Base-by-base conservation (phyloP, 352 stramenopile species). In the Phytophthora hybrid region DNA sequence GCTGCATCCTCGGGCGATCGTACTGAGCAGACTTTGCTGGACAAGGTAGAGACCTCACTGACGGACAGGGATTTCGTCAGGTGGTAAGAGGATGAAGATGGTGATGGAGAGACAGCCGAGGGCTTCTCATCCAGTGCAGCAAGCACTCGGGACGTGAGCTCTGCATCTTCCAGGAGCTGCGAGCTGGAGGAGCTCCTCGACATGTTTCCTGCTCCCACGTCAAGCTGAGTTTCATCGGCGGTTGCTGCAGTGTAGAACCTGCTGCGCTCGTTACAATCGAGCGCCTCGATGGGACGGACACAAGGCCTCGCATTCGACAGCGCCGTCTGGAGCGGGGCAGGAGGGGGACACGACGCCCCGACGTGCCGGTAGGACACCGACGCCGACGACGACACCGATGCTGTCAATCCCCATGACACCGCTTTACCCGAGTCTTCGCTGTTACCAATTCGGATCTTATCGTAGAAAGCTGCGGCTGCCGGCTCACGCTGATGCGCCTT, bases 91-190 rank as follows among this genome's bases (percentile, higher is more conserved):
- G 57, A 41, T 6, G 71, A 53, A 21, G 56, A n/a, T 26, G 55
- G 31, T 34, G 59, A 32, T 46, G 59, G 31, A 26, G 53, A 67
- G 8, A 53, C 7, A 23, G 49, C 32, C n/a, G 49, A 6, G 8
- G 76, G 73, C 46, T 78, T 74, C 26, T 86, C 80, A 47, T 88
- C 84, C 26, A 93, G 59, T 5, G 84, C 84, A 5, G 82, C 84
- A 4, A 91, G 70, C 37, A 91, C 82, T 19, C 78, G 82, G 2
- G 79, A 88, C 19, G 81, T 91, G 37, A 91, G 81, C 34, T 79
- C 81, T 0, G 77, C 82, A 34, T 92, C 86, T 41, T 92, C 86
- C 13, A 91, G 71, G 5, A 76, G 64, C n/a, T 83, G 75, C 1
- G 69, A 83, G 46, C 72, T 81, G 0, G 72, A 79, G 31, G 63